Conservation (phyloP, 129 eudicot species). For the Arctium minus region DNA sequence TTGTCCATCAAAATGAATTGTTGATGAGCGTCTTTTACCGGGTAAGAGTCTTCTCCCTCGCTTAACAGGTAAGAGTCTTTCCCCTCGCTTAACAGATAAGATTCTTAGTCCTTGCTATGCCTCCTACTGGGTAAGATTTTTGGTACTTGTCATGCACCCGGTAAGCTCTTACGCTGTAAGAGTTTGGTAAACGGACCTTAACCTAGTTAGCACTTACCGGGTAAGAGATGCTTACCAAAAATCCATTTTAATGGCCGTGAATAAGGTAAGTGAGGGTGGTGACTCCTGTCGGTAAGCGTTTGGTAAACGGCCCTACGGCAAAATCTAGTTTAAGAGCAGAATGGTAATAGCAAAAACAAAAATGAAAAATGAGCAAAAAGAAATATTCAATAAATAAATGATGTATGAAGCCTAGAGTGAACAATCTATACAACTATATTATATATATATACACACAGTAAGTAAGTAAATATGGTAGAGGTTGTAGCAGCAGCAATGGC, state of each 20-base stretch:
- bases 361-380: not conserved
- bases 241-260: not conserved
- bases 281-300: not conserved
- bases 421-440: slow-evolving; percentile 11
- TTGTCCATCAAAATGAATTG: too few relatives aligned
- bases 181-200: not conserved
- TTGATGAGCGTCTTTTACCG: too few relatives aligned
- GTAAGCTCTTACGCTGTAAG: not conserved
- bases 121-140: not conserved
- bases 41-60: too few relatives aligned
- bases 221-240: not conserved
- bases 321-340: not conserved
- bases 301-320: not conserved
- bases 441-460: not conserved
- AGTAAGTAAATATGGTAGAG: not conserved
- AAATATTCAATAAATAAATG: not conserved
- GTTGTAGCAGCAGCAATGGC: not conserved
- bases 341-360: not conserved
- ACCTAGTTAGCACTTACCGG: not conserved
- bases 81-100: too few relatives aligned
- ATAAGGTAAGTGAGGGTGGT: not conserved
- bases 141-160: not conserved
- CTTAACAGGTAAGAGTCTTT: too few relatives aligned
- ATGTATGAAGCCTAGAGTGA: not conserved
- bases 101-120: too few relatives aligned